These are phyloP conservation scores for Drechslerella dactyloides DNA, from an alignment of 2,329 filamentous ascomycete species.

Conservation along the genomic window DNA sequence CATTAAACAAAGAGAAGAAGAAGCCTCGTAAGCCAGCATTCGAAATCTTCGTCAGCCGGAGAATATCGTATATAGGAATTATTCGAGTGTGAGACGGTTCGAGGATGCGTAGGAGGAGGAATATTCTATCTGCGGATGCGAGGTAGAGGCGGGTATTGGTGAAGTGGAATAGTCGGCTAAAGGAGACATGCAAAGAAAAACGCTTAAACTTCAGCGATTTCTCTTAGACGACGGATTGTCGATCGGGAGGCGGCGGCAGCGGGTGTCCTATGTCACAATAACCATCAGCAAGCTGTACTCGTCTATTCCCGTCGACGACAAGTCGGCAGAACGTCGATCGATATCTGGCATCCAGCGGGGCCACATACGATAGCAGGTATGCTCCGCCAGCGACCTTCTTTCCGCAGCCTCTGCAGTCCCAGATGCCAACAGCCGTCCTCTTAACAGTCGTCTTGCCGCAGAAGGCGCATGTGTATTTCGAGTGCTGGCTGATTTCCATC, in stretches of 20 bases:
- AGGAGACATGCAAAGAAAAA: constrained; percentile 33
- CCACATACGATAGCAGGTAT: constrained; percentile 92
- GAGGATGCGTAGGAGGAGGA: constrained; percentile 14
- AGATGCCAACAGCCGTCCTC: constrained; percentile 90
- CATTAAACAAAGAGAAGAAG: constrained; percentile 51
- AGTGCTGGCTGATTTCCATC: constrained; percentile 99
- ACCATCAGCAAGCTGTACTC: not conserved
- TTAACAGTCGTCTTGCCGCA: constrained; percentile 96
- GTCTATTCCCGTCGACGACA: not conserved
- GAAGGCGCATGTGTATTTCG: constrained; percentile 97
- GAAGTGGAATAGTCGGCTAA: constrained; percentile 25
- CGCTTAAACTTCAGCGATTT: constrained; percentile 91
- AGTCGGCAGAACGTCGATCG: not conserved
- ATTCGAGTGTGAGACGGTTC: constrained; percentile 5
- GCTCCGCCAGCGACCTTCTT: constrained; percentile 94
- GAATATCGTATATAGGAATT: constrained; percentile 39
- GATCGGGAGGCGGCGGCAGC: constrained; percentile 93
- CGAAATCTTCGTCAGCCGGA: constrained; percentile 32
- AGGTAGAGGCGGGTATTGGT: constrained; percentile 46
- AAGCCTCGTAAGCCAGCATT: constrained; percentile 33
- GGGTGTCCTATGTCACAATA: constrained; percentile 70
- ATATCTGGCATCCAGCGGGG: constrained; percentile 19
- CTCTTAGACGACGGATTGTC: constrained; percentile 93
- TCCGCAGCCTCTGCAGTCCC: constrained; percentile 94
- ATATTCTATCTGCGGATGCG: constrained; percentile 45